Evolutionary conservation across 345 rosid species (phyloP), one percentile per base, ranked within the genome.

Genomic region (Kernera saxatilis): DNA sequence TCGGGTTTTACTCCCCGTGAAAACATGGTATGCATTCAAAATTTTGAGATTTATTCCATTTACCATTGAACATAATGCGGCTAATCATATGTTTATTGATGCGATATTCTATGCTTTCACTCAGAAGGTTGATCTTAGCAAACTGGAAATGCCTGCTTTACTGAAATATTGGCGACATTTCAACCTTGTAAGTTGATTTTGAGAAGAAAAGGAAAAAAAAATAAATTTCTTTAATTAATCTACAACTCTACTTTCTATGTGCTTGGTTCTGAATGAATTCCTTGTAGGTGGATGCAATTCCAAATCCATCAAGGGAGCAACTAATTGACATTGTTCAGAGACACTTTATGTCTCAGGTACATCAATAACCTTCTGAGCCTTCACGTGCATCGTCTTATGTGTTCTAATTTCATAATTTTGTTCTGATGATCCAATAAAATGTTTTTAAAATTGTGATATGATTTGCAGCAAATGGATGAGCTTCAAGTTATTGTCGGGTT

Each of bases 261-360:
- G 4, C 36, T 53, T 62, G 29, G 49, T 43, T 50, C 5, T 74
- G 52, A 57, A 48, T 39, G 5, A 74, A 30, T 2, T 37, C 22
- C 8, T 30, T 74, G 54, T 29, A 94, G 97, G 87, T 89, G 76
- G 95, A 89, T 75, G 84, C 85, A 17, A 79, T 83, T 49, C 93
- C 95, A n/a, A 94, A 89, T 74, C 97, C 97, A 51, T 89, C 99
- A 7, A 88, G 78, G 74, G 97, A 91, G 79, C 87, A 91, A 80
- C 82, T 94, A 73, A 79, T 91, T 35, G 93, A 89, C 44, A 83
- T 78, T 46, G 90, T 94, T 63, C 96, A 91, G 59, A 86, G 93
- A 81, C 97, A 94, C 80, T 94, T 94, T 73, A 85, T 85, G 92
- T 81, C 99, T 13, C 99, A 94, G 97, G 99, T 94, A 84, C 54